These are phyloP conservation scores for Periconia sp. DNA, from an alignment of 2,329 filamentous ascomycete species.

Conservation along the genomic window DNA sequence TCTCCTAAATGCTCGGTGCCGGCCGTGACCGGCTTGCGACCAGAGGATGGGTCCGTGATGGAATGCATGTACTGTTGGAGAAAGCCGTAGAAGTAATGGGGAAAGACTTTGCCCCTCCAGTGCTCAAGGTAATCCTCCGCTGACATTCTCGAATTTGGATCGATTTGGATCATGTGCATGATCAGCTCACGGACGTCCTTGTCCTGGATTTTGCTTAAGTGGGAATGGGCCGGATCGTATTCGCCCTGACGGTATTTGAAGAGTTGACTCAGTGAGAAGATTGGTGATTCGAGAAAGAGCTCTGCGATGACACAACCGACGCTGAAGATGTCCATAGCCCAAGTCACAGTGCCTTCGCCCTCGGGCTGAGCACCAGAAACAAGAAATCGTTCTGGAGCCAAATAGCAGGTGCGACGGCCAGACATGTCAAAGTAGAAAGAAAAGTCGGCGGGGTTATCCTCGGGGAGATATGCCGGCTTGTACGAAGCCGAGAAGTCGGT, in stretches of 20 bases:
- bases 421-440: slow-evolving; percentile 98
- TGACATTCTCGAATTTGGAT: slow-evolving; percentile 89
- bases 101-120: slow-evolving; percentile 91
- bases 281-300: slow-evolving; percentile 90
- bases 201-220: slow-evolving; percentile 86
- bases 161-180: slow-evolving; percentile 92
- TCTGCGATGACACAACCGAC: slow-evolving; percentile 96
- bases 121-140: slow-evolving; percentile 94
- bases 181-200: slow-evolving; percentile 87
- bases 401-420: slow-evolving; percentile 87
- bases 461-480: slow-evolving; percentile 90
- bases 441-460: slow-evolving; percentile 96
- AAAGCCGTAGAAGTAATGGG: slow-evolving; percentile 96
- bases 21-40: slow-evolving; percentile 73
- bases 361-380: slow-evolving; percentile 71
- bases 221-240: slow-evolving; percentile 83
- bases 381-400: slow-evolving; percentile 92
- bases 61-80: slow-evolving; percentile 97
- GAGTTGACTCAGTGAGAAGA: slow-evolving; percentile 96
- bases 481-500: slow-evolving; percentile 97
- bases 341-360: slow-evolving; percentile 69
- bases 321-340: slow-evolving; percentile 99
- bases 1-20: slow-evolving; percentile 77
- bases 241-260: slow-evolving; percentile 93
- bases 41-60: slow-evolving; percentile 88